Evolutionary conservation across 495 filamentous ascomycete genomes (phyloP).

Genomic region (Penicillium mononematosum): DNA sequence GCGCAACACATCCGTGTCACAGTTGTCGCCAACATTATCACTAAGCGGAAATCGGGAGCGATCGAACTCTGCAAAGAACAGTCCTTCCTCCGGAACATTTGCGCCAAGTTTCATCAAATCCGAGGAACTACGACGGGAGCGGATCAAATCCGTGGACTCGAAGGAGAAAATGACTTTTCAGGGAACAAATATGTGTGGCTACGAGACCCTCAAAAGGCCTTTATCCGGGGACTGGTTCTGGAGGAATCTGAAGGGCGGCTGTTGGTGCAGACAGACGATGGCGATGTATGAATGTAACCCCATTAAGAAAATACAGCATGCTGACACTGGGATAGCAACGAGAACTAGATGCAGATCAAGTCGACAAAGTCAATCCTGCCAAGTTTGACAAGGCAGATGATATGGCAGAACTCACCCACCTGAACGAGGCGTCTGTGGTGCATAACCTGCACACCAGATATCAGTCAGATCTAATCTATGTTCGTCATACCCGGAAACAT

Average conservation of each 20-base stretch:
- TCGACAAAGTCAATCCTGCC: conserved; percentile 98
- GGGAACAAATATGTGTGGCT: conserved; percentile 99
- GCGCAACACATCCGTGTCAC: conserved; percentile 57
- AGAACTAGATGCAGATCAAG: conserved; percentile 75
- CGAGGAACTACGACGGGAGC: conserved; percentile 64
- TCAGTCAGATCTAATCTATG: conserved; percentile 92
- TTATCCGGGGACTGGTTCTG: conserved; percentile 87
- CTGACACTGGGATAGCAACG: conserved; percentile 61
- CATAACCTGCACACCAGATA: conserved; percentile 95
- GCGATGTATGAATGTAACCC: conserved; percentile 59
- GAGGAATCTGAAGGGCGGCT: conserved; percentile 71
- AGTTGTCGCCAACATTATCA: conserved; percentile 34
- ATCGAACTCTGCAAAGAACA: conserved; percentile 59
- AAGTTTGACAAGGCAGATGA: conserved; percentile 99
- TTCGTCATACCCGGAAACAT: conserved; percentile 34
- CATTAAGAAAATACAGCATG: not conserved
- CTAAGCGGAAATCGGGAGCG: conserved; percentile 41
- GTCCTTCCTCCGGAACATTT: conserved; percentile 72
- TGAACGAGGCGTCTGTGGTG: conserved; percentile 97
- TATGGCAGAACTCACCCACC: conserved; percentile 96
- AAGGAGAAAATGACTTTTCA: conserved; percentile 97
- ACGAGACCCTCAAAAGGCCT: conserved; percentile 79
- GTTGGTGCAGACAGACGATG: conserved; percentile 91
- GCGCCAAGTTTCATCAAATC: conserved; percentile 92
- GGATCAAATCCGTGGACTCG: conserved; percentile 72